Evolutionary conservation across 495 filamentous ascomycete genomes (phyloP).

Genomic region (Xylona heveae): DNA sequence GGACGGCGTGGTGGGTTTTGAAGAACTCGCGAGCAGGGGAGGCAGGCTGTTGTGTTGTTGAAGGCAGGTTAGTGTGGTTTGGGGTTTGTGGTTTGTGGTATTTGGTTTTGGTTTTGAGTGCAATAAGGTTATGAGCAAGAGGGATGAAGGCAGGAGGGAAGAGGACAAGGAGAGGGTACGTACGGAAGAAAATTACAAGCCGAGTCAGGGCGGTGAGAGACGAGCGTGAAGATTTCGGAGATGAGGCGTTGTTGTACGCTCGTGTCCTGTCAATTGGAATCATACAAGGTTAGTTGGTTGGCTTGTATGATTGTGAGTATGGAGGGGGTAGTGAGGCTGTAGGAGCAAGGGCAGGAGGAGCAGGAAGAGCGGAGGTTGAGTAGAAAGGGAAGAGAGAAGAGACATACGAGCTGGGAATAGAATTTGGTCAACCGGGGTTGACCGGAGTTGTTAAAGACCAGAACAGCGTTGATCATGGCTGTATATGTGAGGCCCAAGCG

Average conservation of each 20-base stretch:
- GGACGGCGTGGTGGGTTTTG: slow-evolving; percentile 18
- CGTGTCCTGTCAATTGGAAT: slow-evolving; percentile 45
- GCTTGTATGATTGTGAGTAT: slow-evolving; percentile 5
- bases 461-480: slow-evolving; percentile 96
- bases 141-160: slow-evolving; percentile 1
- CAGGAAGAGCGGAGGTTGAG: slow-evolving; percentile 1
- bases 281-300: slow-evolving; percentile 8
- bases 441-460: slow-evolving; percentile 96
- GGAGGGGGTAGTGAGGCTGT: not conserved
- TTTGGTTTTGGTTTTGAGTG: not conserved
- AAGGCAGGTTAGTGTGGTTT: slow-evolving; percentile 10
- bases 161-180: not conserved
- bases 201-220: slow-evolving; percentile 63
- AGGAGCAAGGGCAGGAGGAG: not conserved
- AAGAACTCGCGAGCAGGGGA: slow-evolving; percentile 40
- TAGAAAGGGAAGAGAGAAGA: not conserved
- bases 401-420: slow-evolving; percentile 82
- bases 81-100: not conserved
- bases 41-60: slow-evolving; percentile 29
- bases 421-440: slow-evolving; percentile 95
- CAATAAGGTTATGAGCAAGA: not conserved
- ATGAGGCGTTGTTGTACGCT: slow-evolving; percentile 91
- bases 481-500: too few species aligned
- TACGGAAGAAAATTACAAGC: slow-evolving; percentile 92
- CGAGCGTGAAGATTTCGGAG: slow-evolving; percentile 92